Evolutionary conservation across 1,284 basidiomycete genomes (phyloP).

Genomic region (Schizophyllum commune): DNA sequence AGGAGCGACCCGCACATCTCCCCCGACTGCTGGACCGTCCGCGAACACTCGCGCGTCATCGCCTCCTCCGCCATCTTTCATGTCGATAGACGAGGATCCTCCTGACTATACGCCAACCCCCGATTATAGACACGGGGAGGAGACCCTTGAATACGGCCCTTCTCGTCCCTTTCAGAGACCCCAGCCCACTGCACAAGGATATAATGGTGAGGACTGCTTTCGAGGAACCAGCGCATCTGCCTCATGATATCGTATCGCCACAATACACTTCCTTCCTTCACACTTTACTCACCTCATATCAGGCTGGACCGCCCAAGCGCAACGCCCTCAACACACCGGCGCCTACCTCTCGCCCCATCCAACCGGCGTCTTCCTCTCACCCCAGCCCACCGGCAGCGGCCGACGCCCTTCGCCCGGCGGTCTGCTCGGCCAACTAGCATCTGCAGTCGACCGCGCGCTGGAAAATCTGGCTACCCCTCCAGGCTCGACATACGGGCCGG

Average conservation of each 20-base stretch:
- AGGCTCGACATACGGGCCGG: background rate
- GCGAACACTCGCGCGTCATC: background rate
- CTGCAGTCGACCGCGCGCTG: constrained; percentile 1
- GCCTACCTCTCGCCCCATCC: background rate
- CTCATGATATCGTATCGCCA: background rate
- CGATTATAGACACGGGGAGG: constrained; percentile 45
- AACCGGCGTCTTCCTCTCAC: constrained; percentile 4
- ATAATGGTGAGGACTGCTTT: constrained; percentile 9
- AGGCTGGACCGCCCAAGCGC: constrained; percentile 8
- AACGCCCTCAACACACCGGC: constrained; percentile 6
- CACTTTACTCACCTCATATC: background rate
- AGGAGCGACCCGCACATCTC: background rate
- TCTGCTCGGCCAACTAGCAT: background rate
- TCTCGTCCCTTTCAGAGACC: constrained; percentile 50
- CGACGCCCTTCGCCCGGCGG: too few relatives aligned
- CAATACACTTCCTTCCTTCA: background rate
- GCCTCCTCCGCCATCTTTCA: background rate
- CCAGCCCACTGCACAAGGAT: constrained; percentile 12
- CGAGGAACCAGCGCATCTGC: constrained; percentile 6
- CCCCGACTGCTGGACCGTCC: too few relatives aligned
- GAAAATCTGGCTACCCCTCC: background rate
- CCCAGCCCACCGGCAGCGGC: constrained; percentile 6
- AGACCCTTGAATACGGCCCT: constrained; percentile 55
- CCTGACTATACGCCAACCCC: constrained; percentile 60
- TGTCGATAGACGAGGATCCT: constrained; percentile 40